Evolutionary conservation across 2,329 filamentous ascomycete species (phyloP).

Genomic region (Cladosporium velox): DNA sequence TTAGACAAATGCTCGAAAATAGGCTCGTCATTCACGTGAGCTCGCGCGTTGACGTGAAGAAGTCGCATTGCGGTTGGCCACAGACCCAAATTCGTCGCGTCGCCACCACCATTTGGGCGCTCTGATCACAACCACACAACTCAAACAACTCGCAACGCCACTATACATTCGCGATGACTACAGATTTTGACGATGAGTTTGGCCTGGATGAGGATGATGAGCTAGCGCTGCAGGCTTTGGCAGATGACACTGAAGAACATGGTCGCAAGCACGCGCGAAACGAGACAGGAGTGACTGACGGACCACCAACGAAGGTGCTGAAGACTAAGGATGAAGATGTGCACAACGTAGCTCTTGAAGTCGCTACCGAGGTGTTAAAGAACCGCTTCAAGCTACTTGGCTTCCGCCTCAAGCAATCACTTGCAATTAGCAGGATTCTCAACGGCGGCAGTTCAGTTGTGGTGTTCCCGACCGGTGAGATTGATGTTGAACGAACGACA

Average conservation of each 20-base stretch:
- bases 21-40: background rate
- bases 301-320: background rate
- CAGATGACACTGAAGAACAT: background rate
- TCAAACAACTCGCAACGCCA: background rate
- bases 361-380: constrained; percentile 41
- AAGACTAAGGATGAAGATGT: background rate
- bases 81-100: background rate
- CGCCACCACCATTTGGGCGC: background rate
- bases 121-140: background rate
- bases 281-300: background rate
- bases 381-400: constrained; percentile 44
- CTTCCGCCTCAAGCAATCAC: constrained; percentile 51
- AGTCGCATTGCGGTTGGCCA: background rate
- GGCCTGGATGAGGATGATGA: constrained; percentile 31
- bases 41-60: background rate
- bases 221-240: constrained; percentile 25
- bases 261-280: constrained; percentile 10
- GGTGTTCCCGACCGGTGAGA: constrained; percentile 43
- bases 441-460: constrained; percentile 47
- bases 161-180: background rate
- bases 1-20: background rate
- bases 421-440: constrained; percentile 47
- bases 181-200: constrained; percentile 30
- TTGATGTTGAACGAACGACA: background rate
- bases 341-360: constrained; percentile 10